Conservation (phyloP, 768 basidiomycete species). For the Amanita brunnescens region DNA sequence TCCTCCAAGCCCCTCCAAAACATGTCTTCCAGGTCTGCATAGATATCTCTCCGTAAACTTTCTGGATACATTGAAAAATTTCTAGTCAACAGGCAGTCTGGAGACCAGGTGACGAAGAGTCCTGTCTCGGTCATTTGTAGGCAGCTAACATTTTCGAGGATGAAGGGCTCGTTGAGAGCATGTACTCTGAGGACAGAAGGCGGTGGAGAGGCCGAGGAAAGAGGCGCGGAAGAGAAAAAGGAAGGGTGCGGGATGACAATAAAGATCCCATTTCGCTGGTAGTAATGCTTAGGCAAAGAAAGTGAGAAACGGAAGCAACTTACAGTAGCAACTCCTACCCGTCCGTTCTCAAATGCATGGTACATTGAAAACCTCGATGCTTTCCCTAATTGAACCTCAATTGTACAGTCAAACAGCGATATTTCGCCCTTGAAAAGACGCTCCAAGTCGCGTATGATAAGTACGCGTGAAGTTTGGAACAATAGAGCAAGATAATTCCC, state of each 20-base stretch:
- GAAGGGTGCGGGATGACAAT: slow-evolving; percentile 21
- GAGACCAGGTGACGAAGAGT: slow-evolving; percentile 40
- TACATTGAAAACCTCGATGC: slow-evolving; percentile 29
- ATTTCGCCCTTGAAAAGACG: slow-evolving; percentile 21
- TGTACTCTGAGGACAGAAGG: slow-evolving; percentile 14
- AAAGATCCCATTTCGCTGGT: slow-evolving; percentile 23
- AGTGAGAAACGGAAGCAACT: slow-evolving; percentile 11
- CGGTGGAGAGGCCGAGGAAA: slow-evolving; percentile 18
- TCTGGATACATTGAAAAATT: not conserved
- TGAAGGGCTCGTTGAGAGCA: slow-evolving; percentile 17
- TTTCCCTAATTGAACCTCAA: slow-evolving; percentile 34
- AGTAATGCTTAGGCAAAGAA: not conserved
- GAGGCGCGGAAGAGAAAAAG: not conserved
- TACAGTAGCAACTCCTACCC: slow-evolving; percentile 42
- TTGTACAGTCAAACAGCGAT: slow-evolving; percentile 22
- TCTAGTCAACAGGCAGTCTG: not conserved
- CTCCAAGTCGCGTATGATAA: slow-evolving; percentile 37
- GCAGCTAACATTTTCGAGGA: slow-evolving; percentile 32
- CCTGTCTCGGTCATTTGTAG: slow-evolving; percentile 49
- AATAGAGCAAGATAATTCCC: slow-evolving; percentile 40
- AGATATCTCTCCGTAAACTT: not conserved
- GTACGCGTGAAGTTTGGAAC: slow-evolving; percentile 27
- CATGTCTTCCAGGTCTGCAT: not conserved
- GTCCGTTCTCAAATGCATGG: slow-evolving; percentile 37
- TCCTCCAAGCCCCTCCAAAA: not conserved